Evolutionary conservation across 2,329 filamentous ascomycete genomes (phyloP), one percentile per base, ranked within the genome.

Genomic region (Colletotrichum magnum): DNA sequence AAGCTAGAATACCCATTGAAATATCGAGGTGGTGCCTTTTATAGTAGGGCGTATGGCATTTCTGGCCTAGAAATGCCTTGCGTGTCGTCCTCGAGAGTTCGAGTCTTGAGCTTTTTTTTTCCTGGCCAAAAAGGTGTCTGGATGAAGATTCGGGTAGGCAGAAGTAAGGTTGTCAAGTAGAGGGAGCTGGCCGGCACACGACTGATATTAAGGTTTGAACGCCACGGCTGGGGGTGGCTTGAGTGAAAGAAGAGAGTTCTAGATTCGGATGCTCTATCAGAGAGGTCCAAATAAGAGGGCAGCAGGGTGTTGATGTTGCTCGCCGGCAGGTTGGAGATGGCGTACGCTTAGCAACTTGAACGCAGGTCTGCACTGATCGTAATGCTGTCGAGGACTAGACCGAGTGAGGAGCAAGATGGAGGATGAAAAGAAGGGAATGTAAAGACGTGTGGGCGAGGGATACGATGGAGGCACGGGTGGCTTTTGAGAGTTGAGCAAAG

Each of bases 1-100:
- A 75, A 73, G 78, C 80, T 83, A 85, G 77, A 81, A 86, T 83
- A 81, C 86, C 87, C 87, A 89, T 89, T 86, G 86, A 83, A 78
- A 82, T 74, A 73, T 75, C 28, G 52, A 57, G 50, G 36, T 48
- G 57, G 58, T 53, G 57, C 57, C 36, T 63, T 45, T 43, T 28
- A 52, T 3, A n/a, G 41, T 58, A 53, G n/a, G 58, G 63, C 52
- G 58, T 28, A 52, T 26, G 36, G 57, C 67, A 68, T 69, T 52
- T 48, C 52, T 58, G 56, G 56, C 58, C 62, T 51, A 36, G 32
- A 32, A 36, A 43, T 21, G 53, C 21, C 56, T 48, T n/a, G 50
- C 24, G 16, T 36, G 39, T 50, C 3, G 53, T 53, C 41, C 32
- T 36, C 32, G 32, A 36, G 50, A 48, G 47, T 39, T 41, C 18